Evolutionary conservation across 345 rosid genomes (phyloP).

Genomic region (Raphanus sativus): DNA sequence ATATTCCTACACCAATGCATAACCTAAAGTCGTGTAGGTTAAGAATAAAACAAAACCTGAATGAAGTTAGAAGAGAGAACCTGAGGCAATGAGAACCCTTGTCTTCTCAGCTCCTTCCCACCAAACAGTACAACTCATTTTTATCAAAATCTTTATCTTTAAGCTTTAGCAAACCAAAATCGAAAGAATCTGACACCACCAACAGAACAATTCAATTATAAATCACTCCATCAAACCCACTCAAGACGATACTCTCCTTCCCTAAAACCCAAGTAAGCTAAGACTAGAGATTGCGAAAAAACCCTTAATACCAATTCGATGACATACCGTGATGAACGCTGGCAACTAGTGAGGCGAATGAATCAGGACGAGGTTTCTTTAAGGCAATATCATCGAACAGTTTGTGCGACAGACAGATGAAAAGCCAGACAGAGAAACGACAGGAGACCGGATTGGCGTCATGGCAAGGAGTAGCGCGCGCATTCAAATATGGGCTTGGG

Average conservation of each 20-base stretch:
- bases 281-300: constrained; percentile 5
- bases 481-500: constrained; percentile 25
- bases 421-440: not conserved
- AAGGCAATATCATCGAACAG: constrained; percentile 34
- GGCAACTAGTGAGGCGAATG: not conserved
- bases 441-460: constrained; percentile 17
- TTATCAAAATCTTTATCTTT: not conserved
- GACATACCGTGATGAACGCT: not conserved
- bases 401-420: constrained; percentile 12
- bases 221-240: not conserved
- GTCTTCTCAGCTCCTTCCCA: constrained; percentile 45
- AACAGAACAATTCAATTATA: not conserved
- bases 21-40: not conserved
- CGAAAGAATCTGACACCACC: not conserved
- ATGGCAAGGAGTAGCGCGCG: constrained; percentile 19
- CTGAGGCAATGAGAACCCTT: constrained; percentile 45
- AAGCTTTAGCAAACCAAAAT: not conserved
- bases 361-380: not conserved
- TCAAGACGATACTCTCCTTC: not conserved
- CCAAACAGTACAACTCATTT: constrained; percentile 37
- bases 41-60: not conserved
- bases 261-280: not conserved
- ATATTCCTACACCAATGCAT: not conserved
- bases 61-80: constrained; percentile 18
- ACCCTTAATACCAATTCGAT: not conserved